Base-by-base conservation (phyloP, 2,329 filamentous ascomycete genomes). In the Reticulascus tulasneorum region DNA sequence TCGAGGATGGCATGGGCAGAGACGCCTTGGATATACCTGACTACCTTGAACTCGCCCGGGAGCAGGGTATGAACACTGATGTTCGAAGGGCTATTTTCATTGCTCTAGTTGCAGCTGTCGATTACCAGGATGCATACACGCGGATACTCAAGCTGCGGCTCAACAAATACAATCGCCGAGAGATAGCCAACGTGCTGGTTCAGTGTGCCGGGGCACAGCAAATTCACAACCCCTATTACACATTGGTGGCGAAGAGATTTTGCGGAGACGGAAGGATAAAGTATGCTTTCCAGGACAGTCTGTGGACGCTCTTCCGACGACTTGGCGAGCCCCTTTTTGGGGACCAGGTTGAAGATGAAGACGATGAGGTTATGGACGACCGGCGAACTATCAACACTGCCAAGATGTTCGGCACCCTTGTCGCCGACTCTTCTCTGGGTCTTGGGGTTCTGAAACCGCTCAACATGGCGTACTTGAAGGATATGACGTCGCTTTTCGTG, bases 191-290 rank as follows among this genome's bases (percentile, higher is more conserved):
- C 34, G 90, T 98, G 13, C 69, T 98, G 19, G 74, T 96, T 8
- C 89, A 93, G 49, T 96, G 90, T 55, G 82, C 83, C 2, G 86
- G 86, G 27, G 83, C 84, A 4, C 93, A 97, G 62, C 71, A 82
- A 38, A 71, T 73, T 1, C 94, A 96, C 62, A 98, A 98, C 52
- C 86, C 86, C 1, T 98, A 94, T 64, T 98, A 98, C 56, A 86
- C 86, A 0, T 69, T 95, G 1, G 82, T 98, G 23, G 89, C 88
- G 9, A 78, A 77, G 30, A 82, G 82, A 46, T 72, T 96, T 8
- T 94, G 89, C 52, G 69, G 70, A 4, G 86, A 90, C 42, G 79
- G 79, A 47, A 79, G 81, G 49, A 73, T 94, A 47, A 79, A 80
- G 43, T 91, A 91, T 64, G 82, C 86, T 2, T 94, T 97, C 55